A percentile compares a stretch with the other conserved stretches of the same genome.
Conservation (phyloP, 2,329 filamentous ascomycete genomes). For the Blastomyces silverae region DNA sequence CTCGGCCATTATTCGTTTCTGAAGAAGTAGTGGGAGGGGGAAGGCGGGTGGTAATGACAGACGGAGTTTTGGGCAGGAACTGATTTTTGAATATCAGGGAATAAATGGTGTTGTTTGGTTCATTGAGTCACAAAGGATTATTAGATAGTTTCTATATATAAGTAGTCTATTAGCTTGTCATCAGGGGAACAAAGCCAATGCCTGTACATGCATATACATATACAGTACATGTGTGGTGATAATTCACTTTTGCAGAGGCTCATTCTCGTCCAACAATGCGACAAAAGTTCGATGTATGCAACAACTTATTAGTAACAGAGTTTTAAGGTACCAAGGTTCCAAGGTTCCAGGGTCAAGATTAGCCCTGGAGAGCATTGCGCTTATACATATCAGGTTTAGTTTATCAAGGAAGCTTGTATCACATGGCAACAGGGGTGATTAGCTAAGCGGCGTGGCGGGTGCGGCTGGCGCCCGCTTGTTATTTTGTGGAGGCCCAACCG, state of each 20-base stretch:
- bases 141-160: neutral
- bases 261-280: too few relatives aligned
- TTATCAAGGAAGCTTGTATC: neutral
- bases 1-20: neutral
- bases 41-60: neutral
- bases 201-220: neutral
- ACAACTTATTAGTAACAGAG: too few relatives aligned
- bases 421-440: neutral
- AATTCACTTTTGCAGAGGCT: too few relatives aligned
- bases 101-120: slow-evolving; percentile 1
- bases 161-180: neutral
- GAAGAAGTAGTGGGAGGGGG: too few relatives aligned
- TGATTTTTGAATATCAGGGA: neutral
- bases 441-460: neutral
- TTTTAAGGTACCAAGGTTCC: neutral
- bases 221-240: too few relatives aligned
- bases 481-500: neutral
- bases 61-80: neutral
- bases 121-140: neutral
- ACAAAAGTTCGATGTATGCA: too few relatives aligned
- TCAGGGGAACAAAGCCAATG: neutral
- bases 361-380: neutral
- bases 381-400: neutral
- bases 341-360: neutral
- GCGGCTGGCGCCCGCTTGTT: neutral